These are phyloP conservation scores for Alliaria petiolata DNA, from an alignment of 345 rosid genomes.

Conservation along the genomic window DNA sequence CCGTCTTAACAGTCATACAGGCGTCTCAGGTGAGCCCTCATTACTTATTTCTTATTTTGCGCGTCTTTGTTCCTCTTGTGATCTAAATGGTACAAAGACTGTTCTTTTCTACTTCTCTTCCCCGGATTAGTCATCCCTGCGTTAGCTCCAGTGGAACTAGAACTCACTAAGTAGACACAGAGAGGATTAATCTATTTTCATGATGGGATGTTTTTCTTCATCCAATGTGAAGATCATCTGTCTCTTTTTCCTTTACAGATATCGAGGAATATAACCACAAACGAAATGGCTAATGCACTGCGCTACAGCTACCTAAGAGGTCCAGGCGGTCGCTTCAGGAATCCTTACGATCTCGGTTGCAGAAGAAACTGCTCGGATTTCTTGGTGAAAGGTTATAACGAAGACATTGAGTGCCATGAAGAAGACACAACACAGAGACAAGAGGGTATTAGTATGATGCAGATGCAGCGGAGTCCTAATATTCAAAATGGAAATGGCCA, in stretches of 20 bases:
- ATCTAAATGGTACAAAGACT: neutral
- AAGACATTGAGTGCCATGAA: slow-evolving; percentile 58
- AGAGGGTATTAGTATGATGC: slow-evolving; percentile 86
- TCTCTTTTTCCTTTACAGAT: slow-evolving; percentile 42
- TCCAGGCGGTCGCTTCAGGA: slow-evolving; percentile 85
- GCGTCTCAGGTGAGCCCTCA: slow-evolving; percentile 69
- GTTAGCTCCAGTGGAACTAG: neutral
- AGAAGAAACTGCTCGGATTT: slow-evolving; percentile 83
- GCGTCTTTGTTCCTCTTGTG: slow-evolving; percentile 5
- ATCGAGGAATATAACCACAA: slow-evolving; percentile 87
- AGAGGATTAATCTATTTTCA: neutral
- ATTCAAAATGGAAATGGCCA: slow-evolving; percentile 61
- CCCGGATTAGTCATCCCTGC: neutral
- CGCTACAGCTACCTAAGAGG: slow-evolving; percentile 93
- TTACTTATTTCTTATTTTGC: slow-evolving; percentile 1
- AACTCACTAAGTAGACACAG: neutral
- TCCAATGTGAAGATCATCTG: too few relatives aligned
- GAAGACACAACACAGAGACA: slow-evolving; percentile 36
- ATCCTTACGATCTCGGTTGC: slow-evolving; percentile 87
- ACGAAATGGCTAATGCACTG: slow-evolving; percentile 89
- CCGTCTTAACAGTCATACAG: slow-evolving; percentile 71
- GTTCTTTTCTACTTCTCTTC: neutral
- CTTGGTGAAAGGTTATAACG: slow-evolving; percentile 81
- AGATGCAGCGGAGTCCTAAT: slow-evolving; percentile 49
- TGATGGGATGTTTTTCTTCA: too few relatives aligned